These are phyloP conservation scores for Penstemon eatonii DNA, from an alignment of 257 asterid genomes.

Conservation along the genomic window DNA sequence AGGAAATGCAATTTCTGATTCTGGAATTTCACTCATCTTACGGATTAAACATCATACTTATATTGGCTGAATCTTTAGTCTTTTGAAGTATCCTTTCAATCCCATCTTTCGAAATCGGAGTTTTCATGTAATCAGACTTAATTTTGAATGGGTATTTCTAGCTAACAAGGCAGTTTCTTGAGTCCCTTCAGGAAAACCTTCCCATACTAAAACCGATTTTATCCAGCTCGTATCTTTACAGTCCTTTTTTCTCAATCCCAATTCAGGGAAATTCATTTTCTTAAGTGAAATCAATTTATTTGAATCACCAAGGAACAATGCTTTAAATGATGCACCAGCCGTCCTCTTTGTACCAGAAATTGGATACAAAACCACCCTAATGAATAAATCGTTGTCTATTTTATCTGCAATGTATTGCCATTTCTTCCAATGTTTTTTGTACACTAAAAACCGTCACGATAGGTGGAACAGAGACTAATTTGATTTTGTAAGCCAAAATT, in stretches of 20 bases:
- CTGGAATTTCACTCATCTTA: conserved; percentile 33
- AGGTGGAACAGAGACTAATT: conserved; percentile 48
- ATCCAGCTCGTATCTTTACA: conserved; percentile 68
- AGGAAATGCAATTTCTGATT: conserved; percentile 36
- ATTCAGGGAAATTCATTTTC: conserved; percentile 35
- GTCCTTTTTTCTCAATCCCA: conserved; percentile 34
- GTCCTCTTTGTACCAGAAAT: conserved; percentile 29
- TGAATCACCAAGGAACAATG: conserved; percentile 46
- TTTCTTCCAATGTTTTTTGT: conserved; percentile 29
- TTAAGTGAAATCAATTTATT: conserved; percentile 31
- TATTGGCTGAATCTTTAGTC: conserved; percentile 52
- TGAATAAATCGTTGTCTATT: conserved; percentile 40
- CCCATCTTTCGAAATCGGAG: conserved; percentile 1
- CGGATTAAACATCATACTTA: conserved; percentile 45
- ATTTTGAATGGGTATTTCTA: neutral
- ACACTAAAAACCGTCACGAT: conserved; percentile 49
- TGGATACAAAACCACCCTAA: conserved; percentile 45
- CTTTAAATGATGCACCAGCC: conserved; percentile 45
- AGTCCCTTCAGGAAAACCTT: conserved; percentile 36
- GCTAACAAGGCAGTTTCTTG: conserved; percentile 29
- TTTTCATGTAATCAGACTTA: conserved; percentile 15
- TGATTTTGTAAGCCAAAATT: conserved; percentile 44
- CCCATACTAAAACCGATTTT: conserved; percentile 46
- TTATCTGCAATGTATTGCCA: conserved; percentile 42
- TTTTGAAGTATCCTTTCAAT: conserved; percentile 36